Base-by-base conservation (phyloP, 179 eudicot genomes). In the Sideroxylon spinosum region DNA sequence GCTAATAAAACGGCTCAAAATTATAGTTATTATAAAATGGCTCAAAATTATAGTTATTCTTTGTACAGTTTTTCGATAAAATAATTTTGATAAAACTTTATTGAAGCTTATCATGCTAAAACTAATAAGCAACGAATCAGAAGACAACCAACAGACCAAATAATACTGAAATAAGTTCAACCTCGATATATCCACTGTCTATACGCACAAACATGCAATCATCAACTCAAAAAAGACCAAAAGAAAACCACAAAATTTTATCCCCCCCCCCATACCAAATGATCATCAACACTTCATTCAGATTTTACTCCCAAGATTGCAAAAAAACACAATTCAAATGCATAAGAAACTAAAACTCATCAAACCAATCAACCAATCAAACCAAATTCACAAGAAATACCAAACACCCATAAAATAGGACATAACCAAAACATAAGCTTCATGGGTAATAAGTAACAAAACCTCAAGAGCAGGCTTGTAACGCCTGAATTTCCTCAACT, bases 401-500 rank as follows among this genome's bases (percentile, higher is more conserved):
- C 71, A 49, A 61, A 64, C 17, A 64, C 61, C 78, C 49, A 49
- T 63, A 48, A 62, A 49, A 23, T 49, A 76, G 3, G 44, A 76
- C 44, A 62, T 7, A 44, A 46, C 29, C 32, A 63, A 23, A 62
- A 55, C 17, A 73, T 7, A 29, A 73, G 8, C 10, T 17, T 28
- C 46, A 25, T 9, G 12, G 13, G 26, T 19, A 22, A 37, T 37
- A 37, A 37, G 44, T 37, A 37, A 6, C 44, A 37, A 44, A 86
- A 94, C 98, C 97, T 93, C 85, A 81, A 95, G 95, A 85, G 98
- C 97, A 71, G 77, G 84, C 77, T 81, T 86, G 83, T 37, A 90
- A 17, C 84, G 86, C 69, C 77, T 83, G 73, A 82, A 90, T 80
- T 88, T 93, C 74, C 97, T 84, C 78, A 95, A 90, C 84, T 95